These are phyloP conservation scores for Botrytis byssoidea DNA, from an alignment of 2,329 filamentous ascomycete genomes.

Conservation along the genomic window DNA sequence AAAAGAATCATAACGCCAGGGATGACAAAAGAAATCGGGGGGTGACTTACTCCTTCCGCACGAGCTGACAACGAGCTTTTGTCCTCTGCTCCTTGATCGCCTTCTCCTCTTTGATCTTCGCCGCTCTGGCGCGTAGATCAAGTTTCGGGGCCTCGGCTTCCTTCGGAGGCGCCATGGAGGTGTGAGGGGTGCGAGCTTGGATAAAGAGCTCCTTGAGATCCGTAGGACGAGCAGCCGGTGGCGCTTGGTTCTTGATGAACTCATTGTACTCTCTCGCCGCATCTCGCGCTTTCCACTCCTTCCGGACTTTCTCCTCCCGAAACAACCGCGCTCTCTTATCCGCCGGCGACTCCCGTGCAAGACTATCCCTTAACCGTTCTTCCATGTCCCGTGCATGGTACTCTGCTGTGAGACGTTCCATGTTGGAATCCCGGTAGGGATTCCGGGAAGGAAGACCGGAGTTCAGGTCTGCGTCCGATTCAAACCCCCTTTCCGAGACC, in stretches of 20 bases:
- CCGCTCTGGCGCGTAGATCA: background rate
- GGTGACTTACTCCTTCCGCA: background rate
- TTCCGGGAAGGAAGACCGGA: background rate
- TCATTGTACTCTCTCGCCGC: background rate
- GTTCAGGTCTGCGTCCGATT: background rate
- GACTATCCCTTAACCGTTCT: background rate
- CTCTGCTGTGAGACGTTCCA: background rate
- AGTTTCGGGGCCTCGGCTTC: fast-evolving
- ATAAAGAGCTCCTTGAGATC: background rate
- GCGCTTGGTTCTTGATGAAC: background rate
- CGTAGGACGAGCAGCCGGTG: background rate
- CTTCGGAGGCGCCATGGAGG: fast-evolving
- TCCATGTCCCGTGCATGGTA: background rate
- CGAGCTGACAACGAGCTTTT: background rate
- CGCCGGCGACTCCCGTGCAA: background rate
- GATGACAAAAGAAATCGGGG: background rate
- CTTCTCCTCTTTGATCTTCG: background rate
- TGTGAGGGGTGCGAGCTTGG: fast-evolving
- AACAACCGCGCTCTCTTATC: background rate
- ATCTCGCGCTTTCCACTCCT: background rate
- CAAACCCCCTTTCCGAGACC: no score
- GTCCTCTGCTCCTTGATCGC: background rate
- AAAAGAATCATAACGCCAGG: background rate
- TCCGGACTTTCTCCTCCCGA: fast-evolving
- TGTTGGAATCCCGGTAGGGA: background rate